Base-by-base conservation (phyloP, 805 yeast genomes). In the Diddensiella santjacobensis region DNA sequence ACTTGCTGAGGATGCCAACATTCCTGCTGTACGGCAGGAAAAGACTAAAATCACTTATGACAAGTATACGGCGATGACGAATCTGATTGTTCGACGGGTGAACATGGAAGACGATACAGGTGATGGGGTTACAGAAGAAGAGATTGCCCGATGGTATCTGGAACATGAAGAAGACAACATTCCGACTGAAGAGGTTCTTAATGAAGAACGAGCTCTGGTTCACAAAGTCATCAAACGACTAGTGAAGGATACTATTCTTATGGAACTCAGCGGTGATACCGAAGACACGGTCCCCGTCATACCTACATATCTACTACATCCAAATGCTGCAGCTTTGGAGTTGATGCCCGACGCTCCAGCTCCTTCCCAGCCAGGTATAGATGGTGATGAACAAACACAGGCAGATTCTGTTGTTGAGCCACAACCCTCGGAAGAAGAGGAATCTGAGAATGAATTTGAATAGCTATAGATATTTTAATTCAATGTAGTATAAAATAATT, bases 51-150 rank as follows among this genome's bases (percentile, higher is more conserved):
- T 93, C 45, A 74, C 96, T 1, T 88, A 88, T 64, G 97, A 91
- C 61, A 86, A 85, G 64, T 91, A 88, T 65, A 83, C 85, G 23
- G 75, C 81, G 40, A 86, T 90, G 73, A 86, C 87, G 83, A 86
- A 87, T 63, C 66, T 83, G 51, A 71, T 90, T 54, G 89, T 90
- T 22, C 73, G 76, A 45, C 78, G 79, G 58, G 78, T 84, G 8
- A 72, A 79, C n/a, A 79, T 77, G 47, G 77, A 75, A 50, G 46
- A 45, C 6, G 81, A 79, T 50, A 64, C 65, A 2, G 73, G 69
- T 10, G 71, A 64, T 42, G 96, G 95, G 5, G 68, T 86, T 48
- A 78, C 85, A 0, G 83, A 81, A 3, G 79, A 77, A 4, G 81
- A 80, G 31, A 70, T 93, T 42, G 79, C 83, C n/a, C 83, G 86